Evolutionary conservation across 768 basidiomycete species (phyloP).

Genomic region (Rubroboletus satanas): DNA sequence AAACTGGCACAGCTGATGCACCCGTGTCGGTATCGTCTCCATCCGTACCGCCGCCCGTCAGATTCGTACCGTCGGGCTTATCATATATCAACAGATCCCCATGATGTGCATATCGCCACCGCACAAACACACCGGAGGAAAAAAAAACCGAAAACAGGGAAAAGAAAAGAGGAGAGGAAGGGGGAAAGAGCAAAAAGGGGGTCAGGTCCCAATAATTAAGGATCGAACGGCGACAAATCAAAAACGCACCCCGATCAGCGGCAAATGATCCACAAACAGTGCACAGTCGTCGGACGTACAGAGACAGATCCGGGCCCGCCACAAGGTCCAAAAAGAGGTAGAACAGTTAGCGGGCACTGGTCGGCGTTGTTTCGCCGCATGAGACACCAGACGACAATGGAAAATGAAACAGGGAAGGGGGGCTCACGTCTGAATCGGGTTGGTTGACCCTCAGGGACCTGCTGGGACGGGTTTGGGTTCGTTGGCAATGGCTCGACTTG

Average conservation of each 20-base stretch:
- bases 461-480: too few relatives aligned
- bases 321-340: constrained; percentile 80
- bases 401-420: too few relatives aligned
- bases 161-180: too few relatives aligned
- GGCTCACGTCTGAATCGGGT: too few relatives aligned
- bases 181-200: not conserved
- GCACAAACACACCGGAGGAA: not conserved
- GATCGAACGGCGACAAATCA: too few relatives aligned
- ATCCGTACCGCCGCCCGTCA: constrained; percentile 49
- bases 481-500: too few relatives aligned
- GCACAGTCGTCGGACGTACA: constrained; percentile 55
- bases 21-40: constrained; percentile 19
- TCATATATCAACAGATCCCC: constrained; percentile 21
- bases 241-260: constrained; percentile 57
- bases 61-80: constrained; percentile 60
- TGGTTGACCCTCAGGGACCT: too few relatives aligned
- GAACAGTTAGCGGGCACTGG: constrained; percentile 61
- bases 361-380: too few relatives aligned
- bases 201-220: not conserved
- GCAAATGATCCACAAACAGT: constrained; percentile 54
- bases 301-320: constrained; percentile 48
- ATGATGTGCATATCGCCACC: not conserved
- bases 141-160: not conserved
- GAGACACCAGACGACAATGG: too few relatives aligned
- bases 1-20: constrained; percentile 37